phyloP scores from a whole-genome alignment of 208 protist species.

The Angomonas deanei region DNA sequence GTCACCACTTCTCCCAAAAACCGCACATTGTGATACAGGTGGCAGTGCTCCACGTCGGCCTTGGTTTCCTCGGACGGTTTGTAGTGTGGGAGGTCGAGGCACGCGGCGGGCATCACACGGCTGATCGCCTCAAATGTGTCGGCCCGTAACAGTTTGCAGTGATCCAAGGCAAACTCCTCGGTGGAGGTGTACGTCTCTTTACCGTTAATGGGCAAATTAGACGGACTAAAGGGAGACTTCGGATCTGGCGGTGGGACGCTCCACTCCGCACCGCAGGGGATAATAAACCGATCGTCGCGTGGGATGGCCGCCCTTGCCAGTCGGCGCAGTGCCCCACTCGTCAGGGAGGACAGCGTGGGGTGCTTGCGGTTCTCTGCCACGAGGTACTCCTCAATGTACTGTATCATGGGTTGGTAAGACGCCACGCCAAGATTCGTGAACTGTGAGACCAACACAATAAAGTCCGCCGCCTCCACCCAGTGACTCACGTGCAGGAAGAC shows the following conservation, averaged over 20 bases:
- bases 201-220: conserved; percentile 70
- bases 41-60: conserved; percentile 64
- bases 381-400: conserved; percentile 14
- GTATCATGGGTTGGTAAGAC: conserved; percentile 10
- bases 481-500: conserved; percentile 17
- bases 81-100: conserved; percentile 58
- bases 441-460: conserved; percentile 62
- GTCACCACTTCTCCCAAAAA: conserved; percentile 71
- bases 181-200: conserved; percentile 26
- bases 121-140: conserved; percentile 82
- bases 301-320: conserved; percentile 4
- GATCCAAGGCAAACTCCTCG: conserved; percentile 63
- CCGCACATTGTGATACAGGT: conserved; percentile 50
- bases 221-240: conserved; percentile 47
- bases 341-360: background rate
- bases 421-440: conserved; percentile 16
- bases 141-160: conserved; percentile 73
- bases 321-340: conserved; percentile 17
- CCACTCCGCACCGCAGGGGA: conserved; percentile 62
- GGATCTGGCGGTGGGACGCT: conserved; percentile 44
- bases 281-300: conserved; percentile 17
- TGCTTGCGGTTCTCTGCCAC: background rate
- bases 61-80: conserved; percentile 44
- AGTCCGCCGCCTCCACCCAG: conserved; percentile 55
- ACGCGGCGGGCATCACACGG: conserved; percentile 57